Evolutionary conservation across 129 eudicot species (phyloP), one percentile per base, ranked within the genome.

Genomic region (Artemisia argyi): DNA sequence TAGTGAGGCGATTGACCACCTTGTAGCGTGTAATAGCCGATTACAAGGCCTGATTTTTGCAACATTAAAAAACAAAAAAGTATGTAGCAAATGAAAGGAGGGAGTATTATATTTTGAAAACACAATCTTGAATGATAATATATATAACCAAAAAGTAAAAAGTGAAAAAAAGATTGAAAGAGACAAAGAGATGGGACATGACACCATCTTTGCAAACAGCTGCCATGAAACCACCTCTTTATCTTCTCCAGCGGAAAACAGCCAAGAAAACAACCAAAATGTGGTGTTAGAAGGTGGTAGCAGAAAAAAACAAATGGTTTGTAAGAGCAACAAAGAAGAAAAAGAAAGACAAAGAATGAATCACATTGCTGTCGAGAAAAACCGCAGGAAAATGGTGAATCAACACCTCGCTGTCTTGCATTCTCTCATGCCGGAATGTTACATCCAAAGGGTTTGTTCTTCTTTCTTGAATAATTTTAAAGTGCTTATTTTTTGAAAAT

Each of bases 321-420:
- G 16, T 47, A 85, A 76, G 74, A 85, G 81, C 81, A 67, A 77
- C 22, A 1, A 20, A 74, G 83, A 83, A 67, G 86, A 78, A 28
- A 79, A 76, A 46, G 91, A 85, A 81, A 78, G 28, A 50, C 96
- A 89, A 46, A 81, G 96, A 80, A 85, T 85, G 89, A 76, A 82
- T 55, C 96, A 89, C 80, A 89, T 89, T 73, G 82, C 87, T 24
- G 87, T 85, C 8, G 96, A 89, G 61, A 75, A 91, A 55, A 89
- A 89, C 66, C 85, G 91, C 61, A 82, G 96, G 73, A 77, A 68
- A 48, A 89, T 81, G 70, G 83, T 89, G 91, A 89, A 86, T 44
- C 83, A 86, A 26, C 87, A 86, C 69, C 86, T 89, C 24, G 74
- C 79, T 71, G 53, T 68, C 32, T 84, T 89, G 71, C 81, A 87